These are phyloP conservation scores for Melanogaster broomeanus DNA, from an alignment of 768 basidiomycete genomes.

Conservation along the genomic window DNA sequence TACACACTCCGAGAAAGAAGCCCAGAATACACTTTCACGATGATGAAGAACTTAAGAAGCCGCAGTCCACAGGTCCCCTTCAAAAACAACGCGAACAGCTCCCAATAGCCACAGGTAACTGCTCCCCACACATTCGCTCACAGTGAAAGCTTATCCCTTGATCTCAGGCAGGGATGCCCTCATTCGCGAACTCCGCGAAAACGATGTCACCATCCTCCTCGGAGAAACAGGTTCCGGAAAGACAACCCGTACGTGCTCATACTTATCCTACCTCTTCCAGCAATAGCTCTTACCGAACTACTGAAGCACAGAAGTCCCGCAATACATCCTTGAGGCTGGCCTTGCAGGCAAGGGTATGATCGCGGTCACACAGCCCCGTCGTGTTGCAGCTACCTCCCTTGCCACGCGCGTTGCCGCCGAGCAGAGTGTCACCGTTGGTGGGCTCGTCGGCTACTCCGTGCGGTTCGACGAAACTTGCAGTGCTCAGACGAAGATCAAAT, in stretches of 20 bases:
- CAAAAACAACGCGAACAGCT: conserved; percentile 70
- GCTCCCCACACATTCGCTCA: neutral
- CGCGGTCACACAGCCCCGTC: conserved; percentile 92
- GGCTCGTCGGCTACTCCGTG: conserved; percentile 89
- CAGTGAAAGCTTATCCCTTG: neutral
- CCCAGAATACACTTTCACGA: conserved; percentile 22
- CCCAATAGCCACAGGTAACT: conserved; percentile 76
- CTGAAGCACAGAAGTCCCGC: conserved; percentile 81
- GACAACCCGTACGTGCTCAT: conserved; percentile 83
- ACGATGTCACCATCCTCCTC: conserved; percentile 86
- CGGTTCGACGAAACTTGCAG: conserved; percentile 88
- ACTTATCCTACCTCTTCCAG: neutral
- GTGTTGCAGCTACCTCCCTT: conserved; percentile 95
- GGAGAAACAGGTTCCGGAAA: conserved; percentile 99
- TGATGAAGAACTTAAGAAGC: conserved; percentile 16
- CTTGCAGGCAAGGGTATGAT: conserved; percentile 73
- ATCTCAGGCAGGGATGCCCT: conserved; percentile 71
- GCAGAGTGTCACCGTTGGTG: conserved; percentile 70
- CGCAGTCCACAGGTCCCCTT: conserved; percentile 29
- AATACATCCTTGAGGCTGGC: conserved; percentile 87
- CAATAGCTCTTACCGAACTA: conserved; percentile 18
- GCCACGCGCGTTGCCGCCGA: conserved; percentile 88
- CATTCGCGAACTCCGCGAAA: conserved; percentile 66
- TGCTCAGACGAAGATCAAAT: conserved; percentile 84
- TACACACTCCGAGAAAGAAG: conserved; percentile 27